Conservation (phyloP, 192 early-diverging fungal genomes). For the Entomortierella parvispora region DNA sequence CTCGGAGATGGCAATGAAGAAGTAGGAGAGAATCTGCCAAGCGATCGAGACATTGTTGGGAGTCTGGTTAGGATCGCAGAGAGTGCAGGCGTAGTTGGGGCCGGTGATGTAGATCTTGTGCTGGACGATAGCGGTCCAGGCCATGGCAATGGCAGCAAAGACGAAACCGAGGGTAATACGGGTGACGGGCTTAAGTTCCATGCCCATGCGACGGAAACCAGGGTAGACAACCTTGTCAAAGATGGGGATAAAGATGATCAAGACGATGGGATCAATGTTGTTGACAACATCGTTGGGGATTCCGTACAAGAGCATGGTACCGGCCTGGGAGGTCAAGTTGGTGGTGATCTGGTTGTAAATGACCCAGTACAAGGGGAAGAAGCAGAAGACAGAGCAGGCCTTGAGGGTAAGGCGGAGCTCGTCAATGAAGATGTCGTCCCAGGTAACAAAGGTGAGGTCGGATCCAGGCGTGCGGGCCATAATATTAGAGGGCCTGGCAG, state of each 20-base stretch:
- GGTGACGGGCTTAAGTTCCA: conserved; percentile 65
- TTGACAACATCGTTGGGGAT: conserved; percentile 77
- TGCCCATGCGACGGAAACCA: conserved; percentile 57
- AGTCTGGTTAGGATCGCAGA: conserved; percentile 33
- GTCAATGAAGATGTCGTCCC: conserved; percentile 80
- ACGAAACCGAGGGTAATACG: conserved; percentile 78
- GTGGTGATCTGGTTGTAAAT: conserved; percentile 71
- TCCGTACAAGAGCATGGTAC: conserved; percentile 62
- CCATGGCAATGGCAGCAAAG: conserved; percentile 65
- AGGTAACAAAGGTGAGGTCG: conserved; percentile 50
- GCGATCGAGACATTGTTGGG: conserved; percentile 67
- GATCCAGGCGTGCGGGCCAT: conserved; percentile 24
- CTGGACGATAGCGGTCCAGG: conserved; percentile 70
- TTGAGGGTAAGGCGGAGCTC: conserved; percentile 68
- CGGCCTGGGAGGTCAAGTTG: conserved; percentile 70
- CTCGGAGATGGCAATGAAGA: conserved; percentile 71
- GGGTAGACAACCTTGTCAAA: conserved; percentile 75
- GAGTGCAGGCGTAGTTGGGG: conserved; percentile 63
- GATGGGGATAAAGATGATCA: conserved; percentile 77
- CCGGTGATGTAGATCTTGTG: conserved; percentile 64
- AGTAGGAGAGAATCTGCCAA: conserved; percentile 67
- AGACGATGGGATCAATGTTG: conserved; percentile 72
- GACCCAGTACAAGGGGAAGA: conserved; percentile 82
- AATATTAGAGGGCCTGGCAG: conserved; percentile 68
- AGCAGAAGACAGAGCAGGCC: conserved; percentile 75